These are phyloP conservation scores for Nectriaceae sp. DNA, from an alignment of 2,329 filamentous ascomycete genomes.

Conservation along the genomic window DNA sequence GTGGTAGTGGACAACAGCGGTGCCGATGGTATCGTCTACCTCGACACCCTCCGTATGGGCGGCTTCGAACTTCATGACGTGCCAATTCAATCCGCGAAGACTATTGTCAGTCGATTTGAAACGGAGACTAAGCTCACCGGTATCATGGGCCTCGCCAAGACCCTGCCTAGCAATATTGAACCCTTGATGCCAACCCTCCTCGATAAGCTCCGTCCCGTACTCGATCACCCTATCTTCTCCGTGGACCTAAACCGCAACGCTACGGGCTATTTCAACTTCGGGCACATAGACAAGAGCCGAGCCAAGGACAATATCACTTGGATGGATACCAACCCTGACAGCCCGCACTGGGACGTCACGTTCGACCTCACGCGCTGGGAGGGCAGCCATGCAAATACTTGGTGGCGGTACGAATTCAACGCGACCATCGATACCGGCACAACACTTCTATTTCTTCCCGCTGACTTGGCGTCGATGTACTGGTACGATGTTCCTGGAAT, in stretches of 20 bases:
- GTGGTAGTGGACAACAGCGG: conserved; percentile 44
- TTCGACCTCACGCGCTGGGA: conserved; percentile 51
- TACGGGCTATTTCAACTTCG: conserved; percentile 54
- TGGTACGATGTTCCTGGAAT: conserved; percentile 58
- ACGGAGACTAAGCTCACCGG: conserved; percentile 46
- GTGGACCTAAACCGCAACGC: conserved; percentile 51
- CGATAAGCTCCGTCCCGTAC: conserved; percentile 42
- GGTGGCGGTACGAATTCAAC: conserved; percentile 48
- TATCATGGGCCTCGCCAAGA: conserved; percentile 54
- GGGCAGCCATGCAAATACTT: conserved; percentile 47
- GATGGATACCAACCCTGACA: conserved; percentile 34
- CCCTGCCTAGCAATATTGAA: conserved; percentile 44
- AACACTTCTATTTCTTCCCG: conserved; percentile 63
- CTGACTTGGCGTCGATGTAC: conserved; percentile 59
- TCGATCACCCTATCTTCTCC: conserved; percentile 48
- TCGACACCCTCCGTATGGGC: conserved; percentile 51
- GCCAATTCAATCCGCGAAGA: conserved; percentile 51
- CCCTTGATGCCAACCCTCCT: conserved; percentile 48
- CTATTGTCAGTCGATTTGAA: conserved; percentile 46
- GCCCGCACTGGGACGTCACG: conserved; percentile 42
- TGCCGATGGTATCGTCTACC: conserved; percentile 51
- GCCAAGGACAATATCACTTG: conserved; percentile 46
- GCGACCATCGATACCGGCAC: conserved; percentile 71
- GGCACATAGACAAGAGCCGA: conserved; percentile 44
- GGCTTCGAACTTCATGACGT: conserved; percentile 45